These are phyloP conservation scores for Arabidopsis lyrata DNA, from an alignment of 441 rosid species.

Conservation along the genomic window DNA sequence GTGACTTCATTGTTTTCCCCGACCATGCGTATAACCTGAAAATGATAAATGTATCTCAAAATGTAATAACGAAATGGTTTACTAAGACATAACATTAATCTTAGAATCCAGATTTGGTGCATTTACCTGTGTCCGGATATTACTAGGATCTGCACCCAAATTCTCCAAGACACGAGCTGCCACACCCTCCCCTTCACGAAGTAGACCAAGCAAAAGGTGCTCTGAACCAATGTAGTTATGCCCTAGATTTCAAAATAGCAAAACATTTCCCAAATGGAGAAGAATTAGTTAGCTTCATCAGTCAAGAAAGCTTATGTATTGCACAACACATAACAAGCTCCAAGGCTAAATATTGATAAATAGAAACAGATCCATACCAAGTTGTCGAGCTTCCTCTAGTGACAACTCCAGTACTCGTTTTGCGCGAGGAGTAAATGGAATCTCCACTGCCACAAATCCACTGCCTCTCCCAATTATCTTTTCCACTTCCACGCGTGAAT, in stretches of 20 bases:
- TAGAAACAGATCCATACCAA: constrained; percentile 56
- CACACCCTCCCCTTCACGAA: constrained; percentile 99
- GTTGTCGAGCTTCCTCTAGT: constrained; percentile 94
- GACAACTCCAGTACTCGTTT: constrained; percentile 95
- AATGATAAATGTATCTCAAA: background rate
- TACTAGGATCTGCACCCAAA: constrained; percentile 92
- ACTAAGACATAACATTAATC: background rate
- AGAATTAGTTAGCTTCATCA: background rate
- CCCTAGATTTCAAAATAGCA: constrained; percentile 55
- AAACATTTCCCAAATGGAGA: constrained; percentile 9
- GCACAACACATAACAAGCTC: constrained; percentile 6
- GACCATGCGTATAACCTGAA: constrained; percentile 95
- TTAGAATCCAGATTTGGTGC: background rate
- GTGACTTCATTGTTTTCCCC: constrained; percentile 92
- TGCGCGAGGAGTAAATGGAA: constrained; percentile 99
- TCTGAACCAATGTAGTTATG: constrained; percentile 99
- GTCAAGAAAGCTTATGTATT: background rate
- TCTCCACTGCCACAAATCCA: constrained; percentile 96
- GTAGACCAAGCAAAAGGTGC: constrained; percentile 95
- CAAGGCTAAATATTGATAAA: background rate
- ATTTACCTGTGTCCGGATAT: constrained; percentile 90
- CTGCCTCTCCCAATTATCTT: constrained; percentile 98
- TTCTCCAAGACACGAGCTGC: constrained; percentile 99
- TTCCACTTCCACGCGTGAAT: constrained; percentile 95
- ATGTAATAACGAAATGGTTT: constrained; percentile 6